Evolutionary conservation across 2,329 filamentous ascomycete species (phyloP), one percentile per base, ranked within the genome.

Genomic region (Clonostachys solani): DNA sequence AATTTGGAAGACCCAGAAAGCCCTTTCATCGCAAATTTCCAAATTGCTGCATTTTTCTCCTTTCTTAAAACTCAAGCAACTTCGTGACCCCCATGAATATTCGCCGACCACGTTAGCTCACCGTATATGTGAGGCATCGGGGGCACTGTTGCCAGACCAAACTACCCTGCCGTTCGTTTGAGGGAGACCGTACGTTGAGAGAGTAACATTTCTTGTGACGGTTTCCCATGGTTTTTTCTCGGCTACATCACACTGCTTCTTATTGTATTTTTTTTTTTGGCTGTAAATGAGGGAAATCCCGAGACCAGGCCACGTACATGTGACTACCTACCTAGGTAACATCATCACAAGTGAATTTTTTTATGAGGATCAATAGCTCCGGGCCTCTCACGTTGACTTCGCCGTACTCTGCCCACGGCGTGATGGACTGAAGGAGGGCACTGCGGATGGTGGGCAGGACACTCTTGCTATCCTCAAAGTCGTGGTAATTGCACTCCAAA

Each of bases 201-300:
- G 23, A 29, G 23, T 10, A 29, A 29, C 23, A 29, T 47, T 52
- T 53, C 47, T 49, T 59, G 61, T 70, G 64, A 61, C 63, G 63
- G 65, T 64, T 62, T 65, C 69, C 67, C 54, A 72, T 72, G 69
- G 67, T 69, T 66, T 62, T 57, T 57, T 59, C 47, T 64, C 63
- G 67, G 68, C 66, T 55, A 71, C 68, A 71, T 67, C 23, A 16
- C 35, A 40, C 35, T 19, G 12, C 18, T 10, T 37, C 17, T 33
- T 5, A n/a, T 38, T 12, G 12, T 37, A 9, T 1, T n/a, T 33
- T 12, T 17, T 19, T 40, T 42, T 18, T 18, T 46, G 12, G 33
- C 23, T 5, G 3, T 10, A 29, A 10, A 29, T 10, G 10, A 10
- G 23, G 23, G 23, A 29, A 1, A 29, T 29, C 23, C 23, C 23